Conservation (phyloP, 139 green algal species). For the Mesostigma viride region DNA sequence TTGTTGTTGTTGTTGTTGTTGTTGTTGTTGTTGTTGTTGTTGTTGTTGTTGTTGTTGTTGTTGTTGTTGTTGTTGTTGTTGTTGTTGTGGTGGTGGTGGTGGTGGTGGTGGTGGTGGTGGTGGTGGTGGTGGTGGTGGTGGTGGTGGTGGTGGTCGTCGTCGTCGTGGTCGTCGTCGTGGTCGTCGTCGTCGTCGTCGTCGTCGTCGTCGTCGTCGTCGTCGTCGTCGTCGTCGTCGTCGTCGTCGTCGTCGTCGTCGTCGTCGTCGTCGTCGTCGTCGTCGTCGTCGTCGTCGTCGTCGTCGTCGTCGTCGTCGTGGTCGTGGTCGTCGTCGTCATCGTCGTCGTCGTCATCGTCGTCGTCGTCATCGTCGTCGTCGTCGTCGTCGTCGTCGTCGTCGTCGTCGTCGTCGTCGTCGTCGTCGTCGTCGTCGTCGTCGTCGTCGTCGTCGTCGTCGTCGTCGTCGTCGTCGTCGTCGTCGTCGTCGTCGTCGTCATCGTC, state of each 20-base stretch:
- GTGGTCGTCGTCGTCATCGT: not conserved
- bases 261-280: not conserved
- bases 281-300: not conserved
- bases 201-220: not conserved
- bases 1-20: too few relatives aligned
- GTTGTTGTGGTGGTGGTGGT: too few relatives aligned
- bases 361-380: constrained; percentile 27
- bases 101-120: too few relatives aligned
- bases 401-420: not conserved
- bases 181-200: constrained; percentile 1
- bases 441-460: constrained; percentile 1
- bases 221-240: not conserved
- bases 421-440: not conserved
- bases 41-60: too few relatives aligned
- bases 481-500: not conserved
- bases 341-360: not conserved
- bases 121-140: not conserved
- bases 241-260: constrained; percentile 1
- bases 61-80: too few relatives aligned
- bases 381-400: not conserved
- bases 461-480: not conserved
- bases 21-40: too few relatives aligned
- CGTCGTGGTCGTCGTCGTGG: not conserved
- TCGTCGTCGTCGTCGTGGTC: not conserved
- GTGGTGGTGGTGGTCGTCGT: not conserved